Conservation (phyloP, 2,329 filamentous ascomycete genomes). For the Xylariaceae sp. region DNA sequence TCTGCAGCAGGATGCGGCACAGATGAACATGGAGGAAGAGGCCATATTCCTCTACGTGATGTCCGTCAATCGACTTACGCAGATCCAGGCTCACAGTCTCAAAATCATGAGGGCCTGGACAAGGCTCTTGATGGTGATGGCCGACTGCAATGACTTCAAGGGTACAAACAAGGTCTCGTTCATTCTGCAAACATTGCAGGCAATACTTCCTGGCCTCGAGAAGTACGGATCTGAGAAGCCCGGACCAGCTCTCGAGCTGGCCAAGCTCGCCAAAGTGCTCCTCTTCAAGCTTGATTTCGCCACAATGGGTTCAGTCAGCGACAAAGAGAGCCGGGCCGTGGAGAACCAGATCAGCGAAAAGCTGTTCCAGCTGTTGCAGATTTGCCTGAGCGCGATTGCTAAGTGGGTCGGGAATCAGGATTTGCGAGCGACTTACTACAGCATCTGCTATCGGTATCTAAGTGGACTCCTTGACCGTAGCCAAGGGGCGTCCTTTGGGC, state of each 20-base stretch:
- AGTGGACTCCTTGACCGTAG: conserved; percentile 59
- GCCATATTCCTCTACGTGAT: conserved; percentile 56
- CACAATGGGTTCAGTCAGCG: conserved; percentile 37
- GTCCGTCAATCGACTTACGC: conserved; percentile 58
- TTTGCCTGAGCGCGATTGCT: conserved; percentile 73
- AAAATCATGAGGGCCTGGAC: conserved; percentile 77
- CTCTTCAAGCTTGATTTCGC: conserved; percentile 65
- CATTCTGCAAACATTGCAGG: conserved; percentile 78
- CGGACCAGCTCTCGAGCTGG: conserved; percentile 67
- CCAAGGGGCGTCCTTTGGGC: conserved; percentile 42
- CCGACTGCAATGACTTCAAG: conserved; percentile 76
- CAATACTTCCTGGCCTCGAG: conserved; percentile 84
- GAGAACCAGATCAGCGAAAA: conserved; percentile 81
- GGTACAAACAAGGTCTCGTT: conserved; percentile 67
- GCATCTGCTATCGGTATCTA: conserved; percentile 83
- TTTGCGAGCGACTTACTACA: conserved; percentile 81
- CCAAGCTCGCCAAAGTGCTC: conserved; percentile 67
- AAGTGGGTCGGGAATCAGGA: conserved; percentile 64
- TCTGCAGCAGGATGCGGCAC: conserved; percentile 43
- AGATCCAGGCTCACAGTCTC: conserved; percentile 53
- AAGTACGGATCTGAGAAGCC: conserved; percentile 64
- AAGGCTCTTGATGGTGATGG: conserved; percentile 75
- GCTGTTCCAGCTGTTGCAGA: conserved; percentile 84
- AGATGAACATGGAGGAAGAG: conserved; percentile 54
- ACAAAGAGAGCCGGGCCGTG: conserved; percentile 43